Evolutionary conservation across 176 grass and related monocot genomes (phyloP).

Genomic region (Saccharum spontaneum): DNA sequence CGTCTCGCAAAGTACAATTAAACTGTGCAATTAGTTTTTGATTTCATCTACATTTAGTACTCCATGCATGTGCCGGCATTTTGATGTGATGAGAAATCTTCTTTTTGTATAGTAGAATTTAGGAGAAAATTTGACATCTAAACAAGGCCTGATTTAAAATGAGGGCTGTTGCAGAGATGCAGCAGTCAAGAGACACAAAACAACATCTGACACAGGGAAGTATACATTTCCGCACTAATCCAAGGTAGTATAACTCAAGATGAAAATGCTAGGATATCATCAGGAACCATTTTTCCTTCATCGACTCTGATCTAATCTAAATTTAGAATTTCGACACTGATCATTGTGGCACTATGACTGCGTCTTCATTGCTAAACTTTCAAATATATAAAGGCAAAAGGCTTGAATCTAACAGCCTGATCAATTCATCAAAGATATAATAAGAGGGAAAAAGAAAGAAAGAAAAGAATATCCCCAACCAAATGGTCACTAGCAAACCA

Average conservation of each 20-base stretch:
- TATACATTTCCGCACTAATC: not conserved
- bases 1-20: too few relatives aligned
- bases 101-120: too few relatives aligned
- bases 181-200: not conserved
- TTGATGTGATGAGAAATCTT: too few relatives aligned
- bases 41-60: too few relatives aligned
- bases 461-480: not conserved
- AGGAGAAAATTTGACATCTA: too few relatives aligned
- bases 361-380: conserved; percentile 14
- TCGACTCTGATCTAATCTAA: not conserved
- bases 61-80: too few relatives aligned
- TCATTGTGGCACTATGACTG: not conserved
- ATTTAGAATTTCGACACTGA: not conserved
- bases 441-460: not conserved
- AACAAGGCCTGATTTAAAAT: too few relatives aligned
- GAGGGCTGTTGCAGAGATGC: not conserved
- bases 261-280: not conserved
- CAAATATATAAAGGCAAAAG: not conserved
- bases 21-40: too few relatives aligned
- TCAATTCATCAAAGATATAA: not conserved
- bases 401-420: conserved; percentile 2
- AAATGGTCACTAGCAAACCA: conserved; percentile 4
- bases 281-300: not conserved
- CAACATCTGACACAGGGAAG: not conserved
- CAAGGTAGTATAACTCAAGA: not conserved